Conservation (phyloP, 2,329 filamentous ascomycete species). For the Colletotrichum sp. region DNA sequence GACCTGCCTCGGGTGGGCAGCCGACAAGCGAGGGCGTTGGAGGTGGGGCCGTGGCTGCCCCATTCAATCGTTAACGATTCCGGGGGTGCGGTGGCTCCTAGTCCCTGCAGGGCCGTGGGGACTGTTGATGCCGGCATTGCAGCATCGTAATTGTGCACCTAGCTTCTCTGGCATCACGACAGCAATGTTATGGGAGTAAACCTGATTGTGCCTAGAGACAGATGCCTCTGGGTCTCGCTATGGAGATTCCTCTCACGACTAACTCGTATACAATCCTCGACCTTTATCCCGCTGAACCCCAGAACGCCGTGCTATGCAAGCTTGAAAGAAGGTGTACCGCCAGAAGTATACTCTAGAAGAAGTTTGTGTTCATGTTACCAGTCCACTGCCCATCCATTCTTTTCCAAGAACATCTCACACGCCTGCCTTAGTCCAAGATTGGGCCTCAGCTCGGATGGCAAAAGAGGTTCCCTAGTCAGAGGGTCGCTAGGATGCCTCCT, state of each 20-base stretch:
- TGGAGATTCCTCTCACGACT: background rate
- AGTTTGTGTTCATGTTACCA: constrained; percentile 60
- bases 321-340: background rate
- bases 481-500: constrained; percentile 79
- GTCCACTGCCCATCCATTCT: constrained; percentile 92
- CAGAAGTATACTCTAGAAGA: background rate
- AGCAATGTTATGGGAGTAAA: fast-evolving
- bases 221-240: background rate
- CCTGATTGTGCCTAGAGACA: background rate
- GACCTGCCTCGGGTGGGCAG: background rate
- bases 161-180: background rate
- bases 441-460: constrained; percentile 72
- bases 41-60: background rate
- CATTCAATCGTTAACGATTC: background rate
- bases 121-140: background rate
- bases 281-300: background rate
- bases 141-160: background rate
- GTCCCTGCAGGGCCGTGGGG: background rate
- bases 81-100: background rate
- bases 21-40: background rate
- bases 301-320: constrained; percentile 17
- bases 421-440: constrained; percentile 84
- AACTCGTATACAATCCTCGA: background rate
- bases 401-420: constrained; percentile 81
- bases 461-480: constrained; percentile 77